Percentiles rank a stretch among this genome's conserved stretches.
Evolutionary conservation across 805 yeast genomes (phyloP).

Genomic region (Saccharomycopsis fibuligera): DNA sequence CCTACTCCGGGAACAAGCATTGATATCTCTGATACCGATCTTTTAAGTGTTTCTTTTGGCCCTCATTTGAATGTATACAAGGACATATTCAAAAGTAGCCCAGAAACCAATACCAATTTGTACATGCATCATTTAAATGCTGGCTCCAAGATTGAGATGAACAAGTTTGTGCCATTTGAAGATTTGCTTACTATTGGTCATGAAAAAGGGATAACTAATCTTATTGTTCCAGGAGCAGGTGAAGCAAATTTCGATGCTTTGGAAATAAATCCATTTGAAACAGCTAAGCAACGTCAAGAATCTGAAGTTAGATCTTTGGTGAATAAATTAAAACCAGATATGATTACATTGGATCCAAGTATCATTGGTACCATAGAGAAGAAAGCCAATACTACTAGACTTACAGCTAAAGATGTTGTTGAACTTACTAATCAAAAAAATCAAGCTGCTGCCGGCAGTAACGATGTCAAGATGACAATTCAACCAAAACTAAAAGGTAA

Average conservation of each 20-base stretch:
- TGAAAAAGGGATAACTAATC: conserved; percentile 66
- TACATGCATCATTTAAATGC: conserved; percentile 88
- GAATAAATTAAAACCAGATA: conserved; percentile 86
- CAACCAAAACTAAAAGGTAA: conserved; percentile 70
- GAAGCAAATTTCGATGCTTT: conserved; percentile 95
- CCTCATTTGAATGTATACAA: conserved; percentile 95
- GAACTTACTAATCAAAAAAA: conserved; percentile 33
- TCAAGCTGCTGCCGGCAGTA: conserved; percentile 28
- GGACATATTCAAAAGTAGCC: conserved; percentile 45
- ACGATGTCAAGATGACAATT: conserved; percentile 46
- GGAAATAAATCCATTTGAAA: conserved; percentile 88
- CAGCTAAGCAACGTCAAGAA: conserved; percentile 90
- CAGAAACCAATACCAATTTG: conserved; percentile 31
- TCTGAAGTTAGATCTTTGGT: conserved; percentile 79
- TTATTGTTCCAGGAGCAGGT: conserved; percentile 94
- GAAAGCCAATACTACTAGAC: conserved; percentile 55
- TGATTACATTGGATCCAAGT: conserved; percentile 85
- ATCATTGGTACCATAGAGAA: conserved; percentile 79
- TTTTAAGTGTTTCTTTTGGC: conserved; percentile 89
- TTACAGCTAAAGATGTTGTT: conserved; percentile 52
- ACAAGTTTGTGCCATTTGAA: conserved; percentile 86
- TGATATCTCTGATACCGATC: conserved; percentile 80
- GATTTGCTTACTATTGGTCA: conserved; percentile 94
- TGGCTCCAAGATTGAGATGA: conserved; percentile 62
- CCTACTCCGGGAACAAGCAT: conserved; percentile 84